Evolutionary conservation across 2,329 filamentous ascomycete species (phyloP), one percentile per base, ranked within the genome.

Genomic region (Fusarium nurragi): DNA sequence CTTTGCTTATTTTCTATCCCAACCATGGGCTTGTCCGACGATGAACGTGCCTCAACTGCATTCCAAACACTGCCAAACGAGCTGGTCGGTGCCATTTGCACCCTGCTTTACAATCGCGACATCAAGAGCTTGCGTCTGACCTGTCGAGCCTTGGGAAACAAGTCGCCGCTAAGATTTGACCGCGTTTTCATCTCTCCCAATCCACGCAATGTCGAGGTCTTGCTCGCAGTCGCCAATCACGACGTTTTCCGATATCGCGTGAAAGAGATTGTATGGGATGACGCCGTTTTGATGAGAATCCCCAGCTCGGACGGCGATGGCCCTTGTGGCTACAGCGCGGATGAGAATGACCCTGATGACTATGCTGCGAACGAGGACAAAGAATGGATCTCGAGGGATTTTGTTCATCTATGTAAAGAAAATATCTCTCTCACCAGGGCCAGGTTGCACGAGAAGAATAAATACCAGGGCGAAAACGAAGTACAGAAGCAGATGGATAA

Each of bases 111-210:
- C 16, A 57, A 57, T 18, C 0, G 8, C 18, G 54, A 57, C 8
- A 11, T 47, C 1, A 57, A 57, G 1, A 40, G 11, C 18, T 14
- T 57, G n/a, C 50, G 50, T 8, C 34, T 55, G 0, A 25, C 50
- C 1, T 55, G 26, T 22, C 12, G 39, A 38, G 1, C 16, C 21
- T 13, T 57, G 2, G 11, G 7, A 44, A 21, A 28, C 0, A 56
- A 16, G 7, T 19, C 52, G 3, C 3, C 0, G 5, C 7, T 59
- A 0, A 1, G 25, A n/a, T 9, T 60, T 14, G 14, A 51, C 10
- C 51, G 58, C n/a, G 19, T 57, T 11, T 63, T 57, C 0, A 52
- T 63, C 12, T 63, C 60, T 5, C 11, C 58, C 0, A 57, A 32
- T 10, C 45, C 21, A 10, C 36, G 19, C 7, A 62, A 62, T 4